phyloP scores from a whole-genome alignment of 805 yeast species.

The Candida mattraensis region DNA sequence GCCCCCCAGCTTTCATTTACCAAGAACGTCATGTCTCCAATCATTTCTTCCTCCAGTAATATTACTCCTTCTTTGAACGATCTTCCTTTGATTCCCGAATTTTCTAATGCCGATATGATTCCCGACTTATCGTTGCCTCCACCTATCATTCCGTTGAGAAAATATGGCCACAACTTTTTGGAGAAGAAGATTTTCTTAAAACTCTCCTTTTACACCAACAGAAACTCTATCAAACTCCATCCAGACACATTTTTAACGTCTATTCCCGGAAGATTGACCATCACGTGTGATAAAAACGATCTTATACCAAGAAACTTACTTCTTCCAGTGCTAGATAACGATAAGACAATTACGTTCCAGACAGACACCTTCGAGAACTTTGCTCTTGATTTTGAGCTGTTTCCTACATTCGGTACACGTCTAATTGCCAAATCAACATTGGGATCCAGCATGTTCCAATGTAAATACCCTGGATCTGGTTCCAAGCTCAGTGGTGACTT shows the following conservation, averaged over 20 bases:
- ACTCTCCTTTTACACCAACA: conserved; percentile 57
- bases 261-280: conserved; percentile 79
- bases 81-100: conserved; percentile 16
- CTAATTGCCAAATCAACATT: conserved; percentile 88
- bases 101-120: conserved; percentile 62
- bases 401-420: conserved; percentile 93
- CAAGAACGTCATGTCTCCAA: conserved; percentile 13
- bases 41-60: conserved; percentile 6
- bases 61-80: conserved; percentile 10
- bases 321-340: conserved; percentile 71
- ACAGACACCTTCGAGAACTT: conserved; percentile 74
- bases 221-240: conserved; percentile 44
- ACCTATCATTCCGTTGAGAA: conserved; percentile 88
- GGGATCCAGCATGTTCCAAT: conserved; percentile 52
- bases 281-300: conserved; percentile 74
- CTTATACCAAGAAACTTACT: conserved; percentile 85
- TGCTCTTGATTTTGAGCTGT: conserved; percentile 81
- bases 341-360: conserved; percentile 72
- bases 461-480: conserved; percentile 37
- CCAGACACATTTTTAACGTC: conserved; percentile 45
- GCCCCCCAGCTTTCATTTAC: conserved; percentile 18
- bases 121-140: conserved; percentile 95
- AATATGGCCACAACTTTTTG: conserved; percentile 94
- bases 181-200: conserved; percentile 88
- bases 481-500: conserved; percentile 39